phyloP scores from a whole-genome alignment of 164 flowering plant species.

The Sedum album region DNA sequence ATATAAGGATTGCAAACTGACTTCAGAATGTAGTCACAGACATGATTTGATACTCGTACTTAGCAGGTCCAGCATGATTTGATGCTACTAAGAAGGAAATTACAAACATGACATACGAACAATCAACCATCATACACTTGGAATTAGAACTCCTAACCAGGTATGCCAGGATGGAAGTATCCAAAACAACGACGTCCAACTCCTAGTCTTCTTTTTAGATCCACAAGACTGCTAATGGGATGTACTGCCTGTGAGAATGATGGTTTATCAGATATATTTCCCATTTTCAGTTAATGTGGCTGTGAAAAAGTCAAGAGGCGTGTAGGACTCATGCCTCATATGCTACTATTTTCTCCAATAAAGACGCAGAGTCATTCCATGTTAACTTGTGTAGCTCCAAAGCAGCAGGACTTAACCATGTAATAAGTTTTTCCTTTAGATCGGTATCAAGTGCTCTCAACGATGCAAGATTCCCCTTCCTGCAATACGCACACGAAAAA shows the following conservation, averaged over 20 bases:
- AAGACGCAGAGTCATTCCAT: constrained; percentile 94
- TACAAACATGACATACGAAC: neutral
- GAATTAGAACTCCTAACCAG: constrained; percentile 44
- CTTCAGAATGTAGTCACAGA: neutral
- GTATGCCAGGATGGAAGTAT: constrained; percentile 85
- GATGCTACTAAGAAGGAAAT: neutral
- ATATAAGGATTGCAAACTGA: constrained; percentile 9
- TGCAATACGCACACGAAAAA: constrained; percentile 14
- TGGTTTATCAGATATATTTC: neutral
- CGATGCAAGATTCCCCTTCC: constrained; percentile 70
- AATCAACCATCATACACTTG: neutral
- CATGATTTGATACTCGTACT: neutral
- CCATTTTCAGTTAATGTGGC: neutral
- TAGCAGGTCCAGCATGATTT: neutral
- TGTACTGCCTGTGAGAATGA: constrained; percentile 72
- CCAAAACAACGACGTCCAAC: constrained; percentile 95
- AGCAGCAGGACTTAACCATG: constrained; percentile 95
- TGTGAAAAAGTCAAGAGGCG: neutral
- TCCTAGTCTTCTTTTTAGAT: constrained; percentile 90
- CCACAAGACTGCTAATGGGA: constrained; percentile 84
- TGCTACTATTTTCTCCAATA: constrained; percentile 90
- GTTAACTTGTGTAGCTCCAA: constrained; percentile 87
- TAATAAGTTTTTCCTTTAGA: constrained; percentile 75
- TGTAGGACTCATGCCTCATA: constrained; percentile 47
- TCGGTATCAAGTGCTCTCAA: constrained; percentile 74